Base-by-base conservation (phyloP, 768 basidiomycete species). In the Galerina sulciceps region DNA sequence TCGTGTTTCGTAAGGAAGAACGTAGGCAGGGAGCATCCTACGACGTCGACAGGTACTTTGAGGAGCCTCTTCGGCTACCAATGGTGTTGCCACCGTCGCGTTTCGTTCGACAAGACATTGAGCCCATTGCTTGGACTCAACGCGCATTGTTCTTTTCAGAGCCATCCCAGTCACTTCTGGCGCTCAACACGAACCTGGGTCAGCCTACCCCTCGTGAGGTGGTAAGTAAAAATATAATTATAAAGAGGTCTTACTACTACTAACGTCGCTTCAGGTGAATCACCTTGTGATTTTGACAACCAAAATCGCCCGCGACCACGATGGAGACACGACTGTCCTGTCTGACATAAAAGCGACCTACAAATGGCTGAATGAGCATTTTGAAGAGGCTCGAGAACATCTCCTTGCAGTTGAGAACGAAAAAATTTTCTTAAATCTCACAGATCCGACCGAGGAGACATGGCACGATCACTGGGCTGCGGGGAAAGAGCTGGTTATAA, bases 391-490 rank as follows among this genome's bases (percentile, higher is more conserved):
- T n/a, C 40, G 58, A 6, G 31, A 46, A 8, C 53, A 74, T n/a
- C 59, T 70, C 6, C 49, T 61, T 3, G 63, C 63, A 26, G 26
- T 53, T 18, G 62, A 69, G n/a, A 40, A 65, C 17, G 59, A 73
- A 13, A 63, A 61, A 2, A 60, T 81, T 1, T 83, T 82, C 67
- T 69, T 84, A 48, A 84, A 84, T 44, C 76, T 84, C 44, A 65
- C 74, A 26, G 70, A 80, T 58, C 73, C 79, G 1, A 54, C 53
- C 9, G 41, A 13, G 0, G 74, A 74, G n/a, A 48, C 55, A 0
- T 81, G 80, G 80, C 41, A 45, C 10, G 53, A 43, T 2, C 26
- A 58, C 3, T 83, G 79, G 77, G 65, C 69, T 10, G 58, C 67
- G 9, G 78, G 78, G 2, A 58, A 67, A 15, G 67, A 77, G 37